Conservation (phyloP, 331 rosid species). For the Pyrus hybrid region DNA sequence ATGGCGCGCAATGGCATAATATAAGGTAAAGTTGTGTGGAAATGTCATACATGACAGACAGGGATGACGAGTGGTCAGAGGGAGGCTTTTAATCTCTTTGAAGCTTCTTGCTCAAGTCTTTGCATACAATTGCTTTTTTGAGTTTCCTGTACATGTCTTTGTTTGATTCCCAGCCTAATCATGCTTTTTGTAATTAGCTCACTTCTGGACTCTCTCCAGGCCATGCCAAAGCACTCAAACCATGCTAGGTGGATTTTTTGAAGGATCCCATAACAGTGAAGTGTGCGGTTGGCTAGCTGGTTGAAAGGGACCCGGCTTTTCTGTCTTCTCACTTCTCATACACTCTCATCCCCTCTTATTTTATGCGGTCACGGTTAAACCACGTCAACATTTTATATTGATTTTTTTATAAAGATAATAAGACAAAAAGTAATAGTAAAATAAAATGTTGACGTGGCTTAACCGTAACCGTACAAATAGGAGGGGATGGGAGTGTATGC, state of each 20-base stretch:
- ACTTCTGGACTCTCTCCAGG: neutral
- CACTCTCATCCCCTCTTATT: no score
- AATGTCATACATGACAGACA: conserved; percentile 32
- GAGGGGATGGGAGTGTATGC: no score
- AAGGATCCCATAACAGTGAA: neutral
- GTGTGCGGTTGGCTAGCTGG: neutral
- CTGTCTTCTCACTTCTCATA: no score
- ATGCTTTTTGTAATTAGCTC: neutral
- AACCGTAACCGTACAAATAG: no score
- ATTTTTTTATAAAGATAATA: no score
- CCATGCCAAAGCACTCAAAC: conserved; percentile 3
- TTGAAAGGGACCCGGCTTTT: no score
- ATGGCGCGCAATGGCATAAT: neutral
- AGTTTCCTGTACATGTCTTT: neutral
- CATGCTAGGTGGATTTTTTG: neutral
- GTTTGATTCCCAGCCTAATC: neutral
- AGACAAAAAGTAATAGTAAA: no score
- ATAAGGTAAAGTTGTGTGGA: neutral
- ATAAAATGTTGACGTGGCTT: no score
- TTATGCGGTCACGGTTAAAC: no score
- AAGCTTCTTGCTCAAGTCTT: conserved; percentile 46
- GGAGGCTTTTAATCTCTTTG: conserved; percentile 30
- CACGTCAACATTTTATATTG: no score
- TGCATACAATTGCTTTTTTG: conserved; percentile 1
- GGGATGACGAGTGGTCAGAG: conserved; percentile 27